Percentiles rank a stretch among this genome's conserved stretches.
These are phyloP conservation scores for Linnemannia hyalina DNA, from an alignment of 192 early-diverging fungal genomes.

Conservation along the genomic window DNA sequence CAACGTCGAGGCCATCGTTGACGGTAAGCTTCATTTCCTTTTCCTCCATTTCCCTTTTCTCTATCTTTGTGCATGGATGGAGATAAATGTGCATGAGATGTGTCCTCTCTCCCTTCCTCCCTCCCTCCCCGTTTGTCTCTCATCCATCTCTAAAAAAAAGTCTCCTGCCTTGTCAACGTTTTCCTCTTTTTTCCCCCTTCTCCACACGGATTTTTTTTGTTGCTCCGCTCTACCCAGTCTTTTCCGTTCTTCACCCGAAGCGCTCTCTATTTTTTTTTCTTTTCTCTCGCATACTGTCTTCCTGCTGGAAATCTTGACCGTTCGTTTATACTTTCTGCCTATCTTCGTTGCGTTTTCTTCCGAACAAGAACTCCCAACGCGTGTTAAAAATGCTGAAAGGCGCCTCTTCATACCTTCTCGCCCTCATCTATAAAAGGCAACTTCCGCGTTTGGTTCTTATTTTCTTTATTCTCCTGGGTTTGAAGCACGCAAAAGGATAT, in stretches of 20 bases:
- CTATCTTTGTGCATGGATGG: neutral
- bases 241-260: neutral
- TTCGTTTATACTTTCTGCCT: slow-evolving; percentile 8
- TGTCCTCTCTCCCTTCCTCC: neutral
- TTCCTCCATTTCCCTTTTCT: neutral
- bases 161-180: neutral
- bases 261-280: neutral
- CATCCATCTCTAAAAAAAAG: neutral
- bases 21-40: slow-evolving; percentile 45
- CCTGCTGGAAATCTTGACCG: too few relatives aligned
- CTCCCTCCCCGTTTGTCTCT: neutral
- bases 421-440: neutral
- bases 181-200: slow-evolving; percentile 15
- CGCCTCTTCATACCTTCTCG: slow-evolving; percentile 7
- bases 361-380: neutral
- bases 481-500: neutral
- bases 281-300: neutral
- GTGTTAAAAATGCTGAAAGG: neutral
- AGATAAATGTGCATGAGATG: neutral
- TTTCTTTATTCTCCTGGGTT: neutral
- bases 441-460: neutral
- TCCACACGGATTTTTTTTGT: slow-evolving; percentile 21
- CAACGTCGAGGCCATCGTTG: slow-evolving; percentile 67
- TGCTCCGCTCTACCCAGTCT: slow-evolving; percentile 14
- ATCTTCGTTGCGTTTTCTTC: slow-evolving; percentile 15